phyloP scores from a whole-genome alignment of 140 eudicot species.

The Anethum foeniculum region DNA sequence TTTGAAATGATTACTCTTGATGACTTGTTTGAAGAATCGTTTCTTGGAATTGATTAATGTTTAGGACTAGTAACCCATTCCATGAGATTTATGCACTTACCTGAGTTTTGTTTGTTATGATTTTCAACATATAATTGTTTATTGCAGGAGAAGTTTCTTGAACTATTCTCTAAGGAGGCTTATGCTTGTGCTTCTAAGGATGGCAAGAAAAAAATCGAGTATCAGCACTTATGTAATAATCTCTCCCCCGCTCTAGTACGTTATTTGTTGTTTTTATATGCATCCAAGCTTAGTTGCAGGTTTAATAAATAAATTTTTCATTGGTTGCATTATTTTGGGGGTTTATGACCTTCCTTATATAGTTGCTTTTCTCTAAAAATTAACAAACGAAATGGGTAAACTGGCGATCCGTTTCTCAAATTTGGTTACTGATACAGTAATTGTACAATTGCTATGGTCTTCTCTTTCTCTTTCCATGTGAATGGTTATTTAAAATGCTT shows the following conservation, averaged over 20 bases:
- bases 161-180: slow-evolving; percentile 62
- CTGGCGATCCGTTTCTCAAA: not conserved
- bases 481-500: not conserved
- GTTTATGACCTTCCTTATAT: not conserved
- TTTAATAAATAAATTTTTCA: not conserved
- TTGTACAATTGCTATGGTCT: not conserved
- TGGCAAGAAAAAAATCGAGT: slow-evolving; percentile 43
- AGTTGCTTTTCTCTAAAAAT: not conserved
- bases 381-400: not conserved
- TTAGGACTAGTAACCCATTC: not conserved
- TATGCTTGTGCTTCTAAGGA: slow-evolving; percentile 57
- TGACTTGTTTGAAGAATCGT: not conserved
- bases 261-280: not conserved
- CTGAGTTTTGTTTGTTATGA: not conserved
- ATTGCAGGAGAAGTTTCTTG: slow-evolving; percentile 85
- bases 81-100: not conserved
- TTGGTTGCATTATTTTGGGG: not conserved
- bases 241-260: slow-evolving; percentile 4
- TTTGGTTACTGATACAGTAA: not conserved
- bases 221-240: slow-evolving; percentile 63
- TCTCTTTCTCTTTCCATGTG: not conserved
- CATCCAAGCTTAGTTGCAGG: not conserved
- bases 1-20: not conserved
- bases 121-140: slow-evolving; percentile 6
- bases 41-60: too few relatives aligned